A percentile compares a stretch with the other conserved stretches of the same genome.
These are phyloP conservation scores for Ogataea salicorniae DNA, from an alignment of 805 yeast species.

Conservation along the genomic window DNA sequence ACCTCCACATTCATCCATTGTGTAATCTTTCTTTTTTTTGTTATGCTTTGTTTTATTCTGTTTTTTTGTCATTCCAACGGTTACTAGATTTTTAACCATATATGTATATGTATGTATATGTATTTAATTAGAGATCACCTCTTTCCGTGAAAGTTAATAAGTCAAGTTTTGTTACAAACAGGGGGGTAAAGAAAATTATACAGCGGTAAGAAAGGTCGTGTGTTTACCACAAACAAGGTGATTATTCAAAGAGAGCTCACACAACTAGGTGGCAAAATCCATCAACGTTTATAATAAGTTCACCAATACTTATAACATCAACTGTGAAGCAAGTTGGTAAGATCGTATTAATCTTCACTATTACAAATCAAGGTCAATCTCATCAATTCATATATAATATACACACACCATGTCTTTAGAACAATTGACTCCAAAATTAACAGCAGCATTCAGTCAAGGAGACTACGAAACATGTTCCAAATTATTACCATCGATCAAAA, in stretches of 20 bases:
- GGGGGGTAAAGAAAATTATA: too few species aligned
- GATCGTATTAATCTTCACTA: neutral
- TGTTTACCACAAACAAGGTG: too few species aligned
- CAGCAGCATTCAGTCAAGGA: conserved; percentile 54
- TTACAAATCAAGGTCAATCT: neutral
- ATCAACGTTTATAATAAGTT: neutral
- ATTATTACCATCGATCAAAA: conserved; percentile 65
- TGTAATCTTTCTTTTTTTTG: neutral
- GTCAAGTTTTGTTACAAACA: too few species aligned
- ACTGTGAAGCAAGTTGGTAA: neutral
- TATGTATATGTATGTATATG: too few species aligned
- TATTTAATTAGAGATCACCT: too few species aligned
- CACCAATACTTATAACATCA: neutral
- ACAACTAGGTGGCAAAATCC: too few species aligned
- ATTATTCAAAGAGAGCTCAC: too few species aligned
- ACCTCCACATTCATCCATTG: neutral
- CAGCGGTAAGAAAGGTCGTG: too few species aligned
- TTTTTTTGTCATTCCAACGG: too few species aligned
- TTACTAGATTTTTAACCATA: too few species aligned
- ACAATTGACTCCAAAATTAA: conserved; percentile 63
- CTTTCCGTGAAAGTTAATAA: too few species aligned
- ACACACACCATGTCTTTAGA: conserved; percentile 49
- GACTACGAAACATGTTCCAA: conserved; percentile 57
- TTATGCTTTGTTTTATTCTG: neutral
- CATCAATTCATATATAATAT: neutral